A percentile compares a stretch with the other conserved stretches of the same genome.
phyloP scores from a whole-genome alignment of 345 rosid genomes.

The Gossypium bickii region DNA sequence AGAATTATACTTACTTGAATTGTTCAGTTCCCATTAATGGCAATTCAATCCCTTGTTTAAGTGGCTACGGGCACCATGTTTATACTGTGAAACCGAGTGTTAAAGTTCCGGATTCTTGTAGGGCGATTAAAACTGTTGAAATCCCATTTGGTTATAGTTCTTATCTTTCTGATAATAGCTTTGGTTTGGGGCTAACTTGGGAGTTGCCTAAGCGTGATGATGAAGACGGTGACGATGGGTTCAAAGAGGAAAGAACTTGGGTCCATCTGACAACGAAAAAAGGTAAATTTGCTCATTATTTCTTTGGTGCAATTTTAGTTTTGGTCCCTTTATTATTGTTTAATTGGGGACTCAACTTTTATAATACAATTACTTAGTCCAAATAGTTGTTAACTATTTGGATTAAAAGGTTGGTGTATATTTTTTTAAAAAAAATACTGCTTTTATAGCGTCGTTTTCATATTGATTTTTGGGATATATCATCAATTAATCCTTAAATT shows the following conservation, averaged over 20 bases:
- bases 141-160: conserved; percentile 55
- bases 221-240: background rate
- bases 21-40: conserved; percentile 37
- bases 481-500: too few species aligned
- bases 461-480: too few species aligned
- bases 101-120: conserved; percentile 33
- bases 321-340: background rate
- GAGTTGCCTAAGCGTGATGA: conserved; percentile 23
- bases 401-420: too few species aligned
- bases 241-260: background rate
- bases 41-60: conserved; percentile 41
- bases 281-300: background rate
- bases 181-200: conserved; percentile 66
- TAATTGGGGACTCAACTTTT: background rate
- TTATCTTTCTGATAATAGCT: conserved; percentile 45
- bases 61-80: conserved; percentile 36
- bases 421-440: too few species aligned
- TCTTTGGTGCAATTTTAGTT: background rate
- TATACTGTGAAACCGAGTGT: conserved; percentile 35
- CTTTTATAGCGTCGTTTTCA: too few species aligned
- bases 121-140: conserved; percentile 38
- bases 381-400: too few species aligned
- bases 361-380: too few species aligned
- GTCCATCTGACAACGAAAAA: background rate
- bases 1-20: conserved; percentile 49